phyloP scores from a whole-genome alignment of 495 filamentous ascomycete genomes.

The Amorphotheca resinae region DNA sequence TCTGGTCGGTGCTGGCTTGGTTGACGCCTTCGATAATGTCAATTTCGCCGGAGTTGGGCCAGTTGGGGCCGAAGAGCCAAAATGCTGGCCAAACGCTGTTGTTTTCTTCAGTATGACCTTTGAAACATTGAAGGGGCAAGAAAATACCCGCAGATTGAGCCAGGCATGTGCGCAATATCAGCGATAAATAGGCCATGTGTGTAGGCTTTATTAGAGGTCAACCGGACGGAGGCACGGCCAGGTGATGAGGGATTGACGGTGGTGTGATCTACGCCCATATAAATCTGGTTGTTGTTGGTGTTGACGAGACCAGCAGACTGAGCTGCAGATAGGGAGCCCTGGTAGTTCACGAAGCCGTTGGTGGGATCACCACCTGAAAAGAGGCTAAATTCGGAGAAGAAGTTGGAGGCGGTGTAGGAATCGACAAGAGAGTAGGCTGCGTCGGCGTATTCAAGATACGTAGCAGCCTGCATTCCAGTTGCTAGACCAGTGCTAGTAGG shows the following conservation, averaged over 20 bases:
- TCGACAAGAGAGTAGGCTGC: slow-evolving; percentile 10
- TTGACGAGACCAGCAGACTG: slow-evolving; percentile 29
- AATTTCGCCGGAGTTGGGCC: slow-evolving; percentile 75
- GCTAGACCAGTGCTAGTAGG: neutral
- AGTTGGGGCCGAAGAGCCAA: slow-evolving; percentile 48
- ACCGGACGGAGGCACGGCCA: slow-evolving; percentile 57
- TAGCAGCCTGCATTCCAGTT: slow-evolving; percentile 2
- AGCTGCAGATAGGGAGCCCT: slow-evolving; percentile 7
- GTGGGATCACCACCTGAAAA: slow-evolving; percentile 48
- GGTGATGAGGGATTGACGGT: slow-evolving; percentile 11
- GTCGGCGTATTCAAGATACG: slow-evolving; percentile 1
- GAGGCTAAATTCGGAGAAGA: slow-evolving; percentile 46
- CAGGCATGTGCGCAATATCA: slow-evolving; percentile 69
- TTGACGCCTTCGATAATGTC: slow-evolving; percentile 90
- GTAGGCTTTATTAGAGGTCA: slow-evolving; percentile 56
- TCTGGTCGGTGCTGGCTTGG: slow-evolving; percentile 44
- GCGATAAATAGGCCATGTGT: slow-evolving; percentile 59
- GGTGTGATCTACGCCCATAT: slow-evolving; percentile 43
- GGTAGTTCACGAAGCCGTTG: slow-evolving; percentile 57
- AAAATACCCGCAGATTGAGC: slow-evolving; percentile 43
- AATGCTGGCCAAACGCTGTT: slow-evolving; percentile 19
- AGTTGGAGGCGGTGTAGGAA: slow-evolving; percentile 21
- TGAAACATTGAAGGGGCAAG: slow-evolving; percentile 24
- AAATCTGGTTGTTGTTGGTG: slow-evolving; percentile 40
- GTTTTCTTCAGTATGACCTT: neutral